Evolutionary conservation across 164 flowering plant genomes (phyloP), one percentile per base, ranked within the genome.

Genomic region (Taxillus chinensis): DNA sequence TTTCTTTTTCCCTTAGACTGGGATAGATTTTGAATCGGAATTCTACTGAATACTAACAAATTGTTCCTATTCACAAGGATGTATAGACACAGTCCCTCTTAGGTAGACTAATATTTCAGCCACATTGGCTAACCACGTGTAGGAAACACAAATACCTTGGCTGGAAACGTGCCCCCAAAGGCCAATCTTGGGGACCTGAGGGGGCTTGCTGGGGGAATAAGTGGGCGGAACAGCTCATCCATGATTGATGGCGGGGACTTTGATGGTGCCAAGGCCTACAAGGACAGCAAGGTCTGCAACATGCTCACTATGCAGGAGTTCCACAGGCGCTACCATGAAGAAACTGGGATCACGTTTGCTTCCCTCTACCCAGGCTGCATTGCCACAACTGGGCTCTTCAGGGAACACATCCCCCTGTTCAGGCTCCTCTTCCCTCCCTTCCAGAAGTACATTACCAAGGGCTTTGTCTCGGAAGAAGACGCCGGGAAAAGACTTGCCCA

Each of bases 201-300:
- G 68, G 99, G 99, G n/a, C 78, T 93, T 41, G 84, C 90, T 3
- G 91, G 95, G 5, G 99, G 97, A 0, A 70, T 93, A 59, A 86
- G 76, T 60, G 97, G 95, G 15, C 63, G 84, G 42, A 86, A 87
- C 83, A 83, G 79, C 78, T 87, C 96, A 12, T 12, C 92, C 67
- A 93, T 93, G 99, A 82, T 93, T 8, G 99, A 93, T 64, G 97
- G 99, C 15, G 97, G 91, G 46, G 84, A 81, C 5, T 93, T 86
- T 67, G 97, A 93, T 61, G 99, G 99, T 12, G 99, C 99, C 40
- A 93, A 93, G 75, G 97, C 97, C 58, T 90, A 93, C 86, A 90
- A 90, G 76, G 99, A 93, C 86, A 90, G 99, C 86, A 93, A 93
- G 70, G 99, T 93, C n/a, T 93, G 99, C 87, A 90, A 93, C 79